Base-by-base conservation (phyloP, 257 asterid species). In the Solanum corneliomulleri region DNA sequence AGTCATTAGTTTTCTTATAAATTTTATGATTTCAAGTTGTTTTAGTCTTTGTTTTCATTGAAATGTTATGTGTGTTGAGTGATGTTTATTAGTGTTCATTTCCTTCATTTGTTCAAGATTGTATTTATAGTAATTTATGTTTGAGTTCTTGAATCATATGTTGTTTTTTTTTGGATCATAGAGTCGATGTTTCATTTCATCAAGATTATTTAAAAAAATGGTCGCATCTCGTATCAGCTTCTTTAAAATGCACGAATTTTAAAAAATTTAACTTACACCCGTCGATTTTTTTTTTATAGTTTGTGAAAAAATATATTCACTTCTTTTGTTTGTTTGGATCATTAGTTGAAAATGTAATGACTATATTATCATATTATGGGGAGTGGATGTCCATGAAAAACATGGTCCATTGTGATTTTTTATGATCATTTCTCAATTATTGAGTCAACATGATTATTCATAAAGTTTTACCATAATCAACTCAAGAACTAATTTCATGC, bases 201-300 rank as follows among this genome's bases (percentile, higher is more conserved):
- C 1, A 1, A 39, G 23, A 14, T 39, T 29, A 5, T 69, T 41
- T 6, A 60, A 69, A 27, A 69, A 1, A 2, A 7, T 0, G 0
- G 7, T 29, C 41, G 2, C 4, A 66, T 64, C 0, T 1, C 10
- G 2, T 68, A 14, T 29, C 20, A 11, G 3, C 1, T 68, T 31
- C 2, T 70, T 70, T 70, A 15, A 70, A 31, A 31, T 16, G 2
- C 2, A 21, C 1, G 1, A 49, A 2, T 66, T 23, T 29, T 2
- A 1, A 0, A 71, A 10, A 16, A 31, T 31, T 0, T 15, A 0
- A 27, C 7, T 3, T 3, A 0, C 7, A 7, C 7, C 1, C 2
- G 1, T 31, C 1, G 3, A 15, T 4, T 2, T 70, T 6, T 70
- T 70, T n/a, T n/a, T n/a, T n/a, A n/a, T n/a, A n/a, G n/a, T n/a